Base-by-base conservation (phyloP, 306 rosid species). In the Fragaria ananassa region DNA sequence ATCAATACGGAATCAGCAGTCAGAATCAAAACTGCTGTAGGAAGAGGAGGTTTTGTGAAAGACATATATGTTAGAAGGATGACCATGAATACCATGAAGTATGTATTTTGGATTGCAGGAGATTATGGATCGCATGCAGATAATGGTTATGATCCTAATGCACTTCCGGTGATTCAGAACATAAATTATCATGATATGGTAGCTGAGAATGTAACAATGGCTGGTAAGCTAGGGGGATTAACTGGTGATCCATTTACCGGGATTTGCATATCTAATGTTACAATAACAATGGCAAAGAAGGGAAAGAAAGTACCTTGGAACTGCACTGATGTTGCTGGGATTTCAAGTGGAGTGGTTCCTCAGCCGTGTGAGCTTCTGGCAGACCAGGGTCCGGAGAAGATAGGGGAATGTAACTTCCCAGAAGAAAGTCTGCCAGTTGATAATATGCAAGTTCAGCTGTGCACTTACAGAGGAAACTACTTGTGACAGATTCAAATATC, bases 71-170 rank as follows among this genome's bases (percentile, higher is more conserved):
- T 91, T 0, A 79, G 84, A 72, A 58, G 83, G 70, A 82, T 91
- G 90, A 88, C 80, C 1, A 51, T 88, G 90, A 76, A 88, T 12
- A 91, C 93, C 27, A 89, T 91, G 97, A 91, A 91, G 80, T 91
- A 91, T 91, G 97, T 76, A 5, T 91, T 89, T 76, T 88, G 91
- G 95, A 91, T 89, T 81, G 90, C 95, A 10, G 95, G 97, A 23
- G 80, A 86, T 47, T 91, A 91, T 61, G 93, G 95, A 8, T 91
- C 93, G 15, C 95, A 91, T 75, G 88, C 95, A 39, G 97, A 88
- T 80, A 51, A 69, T 2, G 76, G 82, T 35, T 91, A 86, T 70
- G 89, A 91, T 60, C 95, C 85, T 0, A 83, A 88, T 13, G 97
- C 97, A 0, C 79, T 89, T 51, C 95, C 97, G 10, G 82, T 77